Percentiles rank a stretch among this genome's conserved stretches.
These are phyloP conservation scores for Thalia dealbata DNA, from an alignment of 176 grass and related monocot genomes.

Conservation along the genomic window DNA sequence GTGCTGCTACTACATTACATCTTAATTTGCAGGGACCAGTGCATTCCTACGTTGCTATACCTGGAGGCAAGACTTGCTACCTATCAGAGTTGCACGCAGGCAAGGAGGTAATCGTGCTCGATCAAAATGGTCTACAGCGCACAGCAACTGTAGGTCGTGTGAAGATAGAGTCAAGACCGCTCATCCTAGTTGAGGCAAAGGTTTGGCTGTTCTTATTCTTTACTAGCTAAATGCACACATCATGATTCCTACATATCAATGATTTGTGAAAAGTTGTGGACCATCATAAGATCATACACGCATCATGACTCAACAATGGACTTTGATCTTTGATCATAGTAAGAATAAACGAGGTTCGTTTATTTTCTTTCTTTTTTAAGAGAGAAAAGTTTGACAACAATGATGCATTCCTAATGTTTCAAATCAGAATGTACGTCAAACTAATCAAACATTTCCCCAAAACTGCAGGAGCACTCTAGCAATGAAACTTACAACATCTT, in stretches of 20 bases:
- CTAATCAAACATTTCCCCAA: not conserved
- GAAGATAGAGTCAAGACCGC: slow-evolving; percentile 89
- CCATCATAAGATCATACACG: not conserved
- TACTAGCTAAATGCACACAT: not conserved
- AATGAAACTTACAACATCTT: slow-evolving; percentile 74
- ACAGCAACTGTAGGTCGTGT: slow-evolving; percentile 76
- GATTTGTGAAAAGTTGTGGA: not conserved
- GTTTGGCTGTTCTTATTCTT: slow-evolving; percentile 17
- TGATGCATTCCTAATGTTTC: not conserved
- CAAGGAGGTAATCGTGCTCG: slow-evolving; percentile 62
- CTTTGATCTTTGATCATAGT: not conserved
- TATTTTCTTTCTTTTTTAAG: not conserved
- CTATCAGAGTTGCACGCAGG: slow-evolving; percentile 75
- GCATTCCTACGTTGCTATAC: slow-evolving; percentile 79
- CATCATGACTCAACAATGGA: not conserved
- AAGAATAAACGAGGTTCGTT: not conserved
- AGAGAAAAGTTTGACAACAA: not conserved
- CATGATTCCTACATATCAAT: not conserved
- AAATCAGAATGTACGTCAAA: not conserved
- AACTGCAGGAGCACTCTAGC: slow-evolving; percentile 39
- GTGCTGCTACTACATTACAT: not conserved
- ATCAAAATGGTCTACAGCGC: slow-evolving; percentile 53
- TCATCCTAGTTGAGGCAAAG: slow-evolving; percentile 89
- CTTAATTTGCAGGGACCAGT: slow-evolving; percentile 54
- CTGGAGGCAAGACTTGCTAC: slow-evolving; percentile 80